Evolutionary conservation across 2,329 filamentous ascomycete genomes (phyloP), one percentile per base, ranked within the genome.

Genomic region (Lachnellula arida): DNA sequence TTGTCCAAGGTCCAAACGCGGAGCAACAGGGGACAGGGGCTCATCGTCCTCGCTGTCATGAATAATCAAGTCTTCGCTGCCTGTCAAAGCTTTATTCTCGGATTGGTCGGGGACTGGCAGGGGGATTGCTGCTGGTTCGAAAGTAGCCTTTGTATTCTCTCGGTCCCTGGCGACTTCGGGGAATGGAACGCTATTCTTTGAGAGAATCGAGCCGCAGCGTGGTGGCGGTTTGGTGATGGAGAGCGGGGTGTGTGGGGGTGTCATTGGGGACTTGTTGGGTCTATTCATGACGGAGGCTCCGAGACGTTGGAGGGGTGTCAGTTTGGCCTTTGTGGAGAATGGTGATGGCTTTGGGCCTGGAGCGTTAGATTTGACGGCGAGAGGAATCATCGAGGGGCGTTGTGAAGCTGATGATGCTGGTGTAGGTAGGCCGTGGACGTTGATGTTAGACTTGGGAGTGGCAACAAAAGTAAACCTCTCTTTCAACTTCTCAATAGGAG

Each of bases 61-160:
- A 40, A 80, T 65, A 19, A 81, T 75, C 39, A 75, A 63, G 60
- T 81, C 79, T 61, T 81, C 79, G 57, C 79, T 81, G 2, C 79
- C 79, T 44, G 52, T 54, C 37, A 66, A 49, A 35, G 61, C 54
- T 5, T 57, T 55, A 34, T 53, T 66, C 53, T 67, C 63, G 3
- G 34, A 51, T 4, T 66, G 56, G 47, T 66, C 53, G 42, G 62
- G 17, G 65, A 58, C 22, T 55, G 66, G 62, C 62, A 73, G 62
- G 69, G 68, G 46, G 67, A 75, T 57, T 60, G 71, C 53, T 70
- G 74, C 51, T 65, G 72, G 59, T 60, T 69, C 48, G 73, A 67
- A 19, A 1, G 51, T 56, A 2, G 19, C 11, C 32, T 54, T 54
- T 5, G 51, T 54, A 1, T 28, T 47, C 15, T 51, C 28, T 43